phyloP scores from a whole-genome alignment of 129 eudicot species.

The Ambrosia trifida region DNA sequence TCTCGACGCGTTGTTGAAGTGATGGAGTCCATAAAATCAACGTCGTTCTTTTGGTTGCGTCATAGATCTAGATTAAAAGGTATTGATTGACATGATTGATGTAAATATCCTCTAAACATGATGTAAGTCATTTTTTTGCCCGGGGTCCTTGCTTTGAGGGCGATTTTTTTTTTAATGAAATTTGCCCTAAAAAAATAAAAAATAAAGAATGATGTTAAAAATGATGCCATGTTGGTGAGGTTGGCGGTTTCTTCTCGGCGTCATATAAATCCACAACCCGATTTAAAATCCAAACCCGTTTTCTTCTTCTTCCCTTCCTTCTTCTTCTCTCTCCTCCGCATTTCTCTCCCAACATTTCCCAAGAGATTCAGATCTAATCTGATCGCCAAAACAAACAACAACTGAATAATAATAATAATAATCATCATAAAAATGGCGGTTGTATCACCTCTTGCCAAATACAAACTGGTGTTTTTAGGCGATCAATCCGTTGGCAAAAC shows the following conservation, averaged over 20 bases:
- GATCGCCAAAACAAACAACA: slow-evolving; percentile 23
- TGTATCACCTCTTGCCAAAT: slow-evolving; percentile 61
- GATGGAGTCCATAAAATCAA: too few species aligned
- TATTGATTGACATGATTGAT: too few species aligned
- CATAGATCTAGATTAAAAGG: too few species aligned
- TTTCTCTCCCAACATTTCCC: slow-evolving; percentile 13
- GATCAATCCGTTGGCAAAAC: slow-evolving; percentile 97
- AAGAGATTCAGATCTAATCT: slow-evolving; percentile 37
- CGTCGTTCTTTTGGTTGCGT: too few species aligned
- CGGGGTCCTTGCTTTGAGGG: too few species aligned
- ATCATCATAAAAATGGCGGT: slow-evolving; percentile 37
- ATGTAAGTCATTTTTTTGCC: too few species aligned
- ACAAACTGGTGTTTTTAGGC: slow-evolving; percentile 80
- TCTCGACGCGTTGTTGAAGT: too few species aligned
- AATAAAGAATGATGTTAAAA: too few species aligned
- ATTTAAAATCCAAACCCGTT: slow-evolving; percentile 25
- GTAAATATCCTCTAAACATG: too few species aligned
- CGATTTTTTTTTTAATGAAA: too few species aligned
- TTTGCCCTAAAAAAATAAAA: too few species aligned
- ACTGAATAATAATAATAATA: not conserved
- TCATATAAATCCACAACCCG: slow-evolving; percentile 27
- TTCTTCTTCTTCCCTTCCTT: slow-evolving; percentile 32
- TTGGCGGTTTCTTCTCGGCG: slow-evolving; percentile 34
- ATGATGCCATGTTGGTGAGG: not conserved
- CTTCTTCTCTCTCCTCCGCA: slow-evolving; percentile 13